Base-by-base conservation (phyloP, 2,329 filamentous ascomycete species). In the Apiospora malaysiana region DNA sequence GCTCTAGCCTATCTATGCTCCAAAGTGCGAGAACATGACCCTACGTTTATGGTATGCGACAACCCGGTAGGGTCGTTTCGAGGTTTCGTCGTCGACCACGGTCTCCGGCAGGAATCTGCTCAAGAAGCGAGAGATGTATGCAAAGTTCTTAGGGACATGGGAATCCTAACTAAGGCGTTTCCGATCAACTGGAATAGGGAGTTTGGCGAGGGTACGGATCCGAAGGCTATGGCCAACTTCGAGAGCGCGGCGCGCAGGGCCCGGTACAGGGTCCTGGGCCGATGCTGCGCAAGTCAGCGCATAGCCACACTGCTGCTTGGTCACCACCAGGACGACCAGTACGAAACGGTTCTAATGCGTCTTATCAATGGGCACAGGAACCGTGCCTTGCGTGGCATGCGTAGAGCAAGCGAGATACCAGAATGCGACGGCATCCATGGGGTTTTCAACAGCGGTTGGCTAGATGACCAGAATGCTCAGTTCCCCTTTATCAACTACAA, bases 241-340 rank as follows among this genome's bases (percentile, higher is more conserved):
- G 96, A 98, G 82, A 92, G 90, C 3, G 78, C 90, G 27, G 95
- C 95, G 8, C 90, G 96, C 32, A 87, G 82, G 27, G 84, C 92
- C 45, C 90, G 96, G 18, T 98, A 95, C 80, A 91, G 89, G 72
- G 83, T 85, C 0, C 81, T 98, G 1, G 95, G 93, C 0, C 78
- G 76, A 18, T 85, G 86, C 9, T 94, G 93, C 78, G 80, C 81
- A 21, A 79, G 82, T 1, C 75, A 83, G 7, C 78, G 82, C 0
- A 88, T 93, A 4, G 82, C 81, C 5, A 88, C 89, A 25, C 79
- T 98, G 1, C 87, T 98, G 49, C 83, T 97, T 40, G 96, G 92
- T 4, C 96, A 99, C 78, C 96, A 99, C 79, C 85, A 88, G 73
- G 95, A 98, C 77, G 96, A 99, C 77, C 94, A 96, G 78, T 92